Evolutionary conservation across 2,329 filamentous ascomycete genomes (phyloP), one percentile per base, ranked within the genome.

Genomic region (Arthroderma sp.): DNA sequence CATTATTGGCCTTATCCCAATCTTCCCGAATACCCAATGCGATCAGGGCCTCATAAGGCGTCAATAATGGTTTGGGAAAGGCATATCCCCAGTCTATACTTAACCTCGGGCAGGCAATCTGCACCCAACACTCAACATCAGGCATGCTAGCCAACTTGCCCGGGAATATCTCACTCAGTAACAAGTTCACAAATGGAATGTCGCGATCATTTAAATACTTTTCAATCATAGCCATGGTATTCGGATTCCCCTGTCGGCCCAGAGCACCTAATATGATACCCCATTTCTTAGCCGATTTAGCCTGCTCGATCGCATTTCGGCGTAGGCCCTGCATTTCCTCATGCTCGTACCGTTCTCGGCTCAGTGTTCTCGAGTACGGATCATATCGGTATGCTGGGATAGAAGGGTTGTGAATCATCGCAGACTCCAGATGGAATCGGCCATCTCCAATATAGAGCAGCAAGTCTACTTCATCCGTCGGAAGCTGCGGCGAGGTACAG

Each of bases 21-120:
- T 83, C 83, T 53, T 91, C 75, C 51, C 75, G 77, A 50, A 80
- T 80, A 3, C 83, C 87, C 40, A 98, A 66, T n/a, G 86, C 85
- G 31, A 98, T 81, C 48, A 96, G 73, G 5, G 91, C 91, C 68
- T 98, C 91, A 55, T 98, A 95, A 1, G 91, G 89, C 43, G 89
- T 96, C 58, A 98, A 65, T 47, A 98, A 62, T 40, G 91, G 91
- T 39, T 85, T 69, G 1, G 86, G 77, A 59, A 98, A 98, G 0
- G 91, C 91, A 67, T 96, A 96, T 0, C 91, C 91, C 91, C 91
- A 98, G 66, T 98, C 91, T 54, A 98, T 98, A 63, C 89, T 96
- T 60, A 98, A 60, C 41, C 91, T 71, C n/a, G 91, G 91, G 65
- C 91, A 98, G 4, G 91, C 91, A 42, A 98, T 87, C 66, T 98